Conservation (phyloP, 2,329 filamentous ascomycete species). For the Trichoderma sp. region DNA sequence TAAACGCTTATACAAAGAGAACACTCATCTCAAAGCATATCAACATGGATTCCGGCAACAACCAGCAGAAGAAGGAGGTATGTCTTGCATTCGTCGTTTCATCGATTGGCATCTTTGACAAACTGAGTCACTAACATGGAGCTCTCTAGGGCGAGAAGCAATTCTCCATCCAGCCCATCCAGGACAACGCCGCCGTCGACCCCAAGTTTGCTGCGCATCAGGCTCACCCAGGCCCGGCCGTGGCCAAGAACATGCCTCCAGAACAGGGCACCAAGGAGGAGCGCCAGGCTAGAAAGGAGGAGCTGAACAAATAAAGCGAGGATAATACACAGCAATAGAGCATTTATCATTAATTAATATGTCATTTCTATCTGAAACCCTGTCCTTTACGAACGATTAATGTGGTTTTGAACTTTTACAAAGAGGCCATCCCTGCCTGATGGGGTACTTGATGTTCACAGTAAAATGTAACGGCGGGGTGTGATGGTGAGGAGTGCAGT, state of each 20-base stretch:
- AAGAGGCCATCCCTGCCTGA: neutral
- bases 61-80: constrained; percentile 30
- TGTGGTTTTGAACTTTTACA: no score
- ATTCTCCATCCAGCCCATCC: constrained; percentile 49
- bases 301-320: constrained; percentile 59
- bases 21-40: neutral
- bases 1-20: constrained; percentile 1
- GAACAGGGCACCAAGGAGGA: constrained; percentile 69
- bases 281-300: constrained; percentile 63
- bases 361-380: neutral
- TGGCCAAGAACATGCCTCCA: constrained; percentile 55
- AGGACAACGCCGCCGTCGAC: constrained; percentile 43
- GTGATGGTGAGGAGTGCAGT: neutral
- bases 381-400: neutral
- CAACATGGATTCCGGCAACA: constrained; percentile 30
- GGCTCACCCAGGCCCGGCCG: constrained; percentile 60
- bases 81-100: neutral
- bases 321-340: neutral
- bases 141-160: constrained; percentile 46
- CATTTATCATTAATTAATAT: neutral
- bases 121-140: neutral
- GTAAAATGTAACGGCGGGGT: neutral
- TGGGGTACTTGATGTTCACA: neutral
- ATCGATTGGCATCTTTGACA: neutral
- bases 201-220: constrained; percentile 54